Conservation (phyloP, 495 filamentous ascomycete species). For the Cudoniella acicularis region DNA sequence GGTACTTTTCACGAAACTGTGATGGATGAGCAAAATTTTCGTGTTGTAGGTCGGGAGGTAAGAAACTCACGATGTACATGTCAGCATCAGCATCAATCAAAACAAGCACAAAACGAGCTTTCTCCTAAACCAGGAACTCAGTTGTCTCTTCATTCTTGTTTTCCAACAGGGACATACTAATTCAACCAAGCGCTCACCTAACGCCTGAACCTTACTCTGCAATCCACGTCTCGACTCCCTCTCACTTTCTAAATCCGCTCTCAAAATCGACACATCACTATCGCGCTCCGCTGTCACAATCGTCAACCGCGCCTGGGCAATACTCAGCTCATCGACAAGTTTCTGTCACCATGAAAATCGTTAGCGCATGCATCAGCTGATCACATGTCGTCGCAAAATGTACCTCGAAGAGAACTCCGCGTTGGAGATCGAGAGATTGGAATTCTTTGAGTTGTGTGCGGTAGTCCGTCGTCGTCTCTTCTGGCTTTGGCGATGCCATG, state of each 20-base stretch:
- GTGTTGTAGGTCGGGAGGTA: no score
- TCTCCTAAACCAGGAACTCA: not conserved
- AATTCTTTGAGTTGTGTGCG: no score
- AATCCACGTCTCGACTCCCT: slow-evolving; percentile 1
- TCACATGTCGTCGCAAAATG: no score
- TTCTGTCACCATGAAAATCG: slow-evolving; percentile 23
- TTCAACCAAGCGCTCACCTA: not conserved
- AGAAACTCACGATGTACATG: slow-evolving; percentile 27
- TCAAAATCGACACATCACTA: slow-evolving; percentile 28
- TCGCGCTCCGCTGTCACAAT: slow-evolving; percentile 28
- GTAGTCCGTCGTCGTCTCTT: no score
- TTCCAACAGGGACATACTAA: not conserved
- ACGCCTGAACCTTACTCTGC: slow-evolving; percentile 2
- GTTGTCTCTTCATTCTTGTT: not conserved
- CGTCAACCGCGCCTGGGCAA: slow-evolving; percentile 33
- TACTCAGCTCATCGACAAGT: slow-evolving; percentile 31
- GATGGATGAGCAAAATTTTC: not conserved
- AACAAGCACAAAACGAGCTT: slow-evolving; percentile 29
- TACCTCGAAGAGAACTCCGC: no score
- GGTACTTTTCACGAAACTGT: slow-evolving; percentile 37
- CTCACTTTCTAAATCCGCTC: slow-evolving; percentile 31
- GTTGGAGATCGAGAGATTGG: no score
- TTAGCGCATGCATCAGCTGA: no score
- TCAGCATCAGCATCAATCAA: slow-evolving; percentile 37
- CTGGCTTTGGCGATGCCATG: no score